Evolutionary conservation across 345 rosid species (phyloP).

Genomic region (Lumnitzera littorea): DNA sequence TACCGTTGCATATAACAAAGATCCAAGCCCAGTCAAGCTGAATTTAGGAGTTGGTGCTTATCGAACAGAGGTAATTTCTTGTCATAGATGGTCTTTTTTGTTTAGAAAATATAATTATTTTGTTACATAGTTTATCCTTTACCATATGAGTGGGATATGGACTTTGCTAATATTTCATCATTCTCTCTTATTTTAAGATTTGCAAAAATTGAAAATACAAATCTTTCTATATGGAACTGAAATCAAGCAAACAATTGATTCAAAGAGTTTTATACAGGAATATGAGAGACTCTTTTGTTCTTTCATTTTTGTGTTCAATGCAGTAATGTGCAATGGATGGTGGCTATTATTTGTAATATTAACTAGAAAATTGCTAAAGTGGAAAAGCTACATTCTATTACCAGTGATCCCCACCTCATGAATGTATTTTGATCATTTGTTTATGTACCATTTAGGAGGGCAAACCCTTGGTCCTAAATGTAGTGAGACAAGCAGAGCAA

Average conservation of each 20-base stretch:
- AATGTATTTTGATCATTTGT: conserved; percentile 4
- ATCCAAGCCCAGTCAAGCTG: conserved; percentile 79
- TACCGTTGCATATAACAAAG: conserved; percentile 90
- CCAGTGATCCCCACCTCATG: background rate
- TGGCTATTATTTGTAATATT: too few species aligned
- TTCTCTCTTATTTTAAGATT: too few species aligned
- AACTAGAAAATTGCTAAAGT: background rate
- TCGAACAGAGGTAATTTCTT: conserved; percentile 67
- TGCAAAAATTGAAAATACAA: too few species aligned
- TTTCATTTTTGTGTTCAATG: background rate
- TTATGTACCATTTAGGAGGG: conserved; percentile 44
- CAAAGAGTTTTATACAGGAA: too few species aligned
- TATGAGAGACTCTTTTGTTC: background rate
- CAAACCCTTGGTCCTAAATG: conserved; percentile 67
- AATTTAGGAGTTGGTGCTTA: conserved; percentile 97
- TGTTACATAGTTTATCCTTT: too few species aligned
- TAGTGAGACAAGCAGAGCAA: conserved; percentile 75
- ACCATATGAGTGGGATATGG: too few species aligned
- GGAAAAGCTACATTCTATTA: background rate
- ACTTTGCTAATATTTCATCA: too few species aligned
- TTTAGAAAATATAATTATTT: too few species aligned
- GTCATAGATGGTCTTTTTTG: background rate
- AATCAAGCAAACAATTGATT: too few species aligned
- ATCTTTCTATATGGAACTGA: too few species aligned
- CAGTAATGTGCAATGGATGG: too few species aligned